These are phyloP conservation scores for Cercospora zeae-maydis DNA, from an alignment of 2,329 filamentous ascomycete species.

Conservation along the genomic window DNA sequence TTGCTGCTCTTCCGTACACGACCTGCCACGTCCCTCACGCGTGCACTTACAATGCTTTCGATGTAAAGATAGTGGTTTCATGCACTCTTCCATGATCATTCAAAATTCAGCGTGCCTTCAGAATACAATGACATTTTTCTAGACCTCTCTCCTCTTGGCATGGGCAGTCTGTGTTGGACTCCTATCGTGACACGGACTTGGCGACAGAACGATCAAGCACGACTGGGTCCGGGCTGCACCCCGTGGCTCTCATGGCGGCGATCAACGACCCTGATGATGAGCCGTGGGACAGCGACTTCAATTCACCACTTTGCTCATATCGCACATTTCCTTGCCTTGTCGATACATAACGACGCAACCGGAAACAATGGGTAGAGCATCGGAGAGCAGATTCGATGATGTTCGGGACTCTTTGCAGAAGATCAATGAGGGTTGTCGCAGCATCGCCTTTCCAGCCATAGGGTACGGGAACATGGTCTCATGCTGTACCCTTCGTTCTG, in stretches of 20 bases:
- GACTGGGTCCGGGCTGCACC: background rate
- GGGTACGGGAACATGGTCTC: background rate
- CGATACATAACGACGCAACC: background rate
- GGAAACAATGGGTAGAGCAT: background rate
- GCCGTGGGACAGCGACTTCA: background rate
- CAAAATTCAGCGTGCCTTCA: too few relatives aligned
- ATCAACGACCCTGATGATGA: background rate
- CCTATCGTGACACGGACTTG: background rate
- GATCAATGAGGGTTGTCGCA: background rate
- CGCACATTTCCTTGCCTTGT: background rate
- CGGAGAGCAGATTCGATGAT: background rate
- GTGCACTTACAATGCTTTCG: too few relatives aligned
- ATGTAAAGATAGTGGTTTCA: too few relatives aligned
- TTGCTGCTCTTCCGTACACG: too few relatives aligned
- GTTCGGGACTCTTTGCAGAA: background rate
- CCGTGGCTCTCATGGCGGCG: background rate
- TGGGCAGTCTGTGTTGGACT: too few relatives aligned
- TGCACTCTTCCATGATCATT: too few relatives aligned
- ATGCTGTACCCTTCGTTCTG: background rate
- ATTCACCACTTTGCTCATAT: background rate
- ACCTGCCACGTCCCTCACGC: too few relatives aligned
- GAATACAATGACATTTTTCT: too few relatives aligned
- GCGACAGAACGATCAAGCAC: background rate
- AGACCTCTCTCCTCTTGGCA: too few relatives aligned
- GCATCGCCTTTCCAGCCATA: background rate